Evolutionary conservation across 371 early-diverging fungal genomes (phyloP).

Genomic region (Actinomucor elegans): DNA sequence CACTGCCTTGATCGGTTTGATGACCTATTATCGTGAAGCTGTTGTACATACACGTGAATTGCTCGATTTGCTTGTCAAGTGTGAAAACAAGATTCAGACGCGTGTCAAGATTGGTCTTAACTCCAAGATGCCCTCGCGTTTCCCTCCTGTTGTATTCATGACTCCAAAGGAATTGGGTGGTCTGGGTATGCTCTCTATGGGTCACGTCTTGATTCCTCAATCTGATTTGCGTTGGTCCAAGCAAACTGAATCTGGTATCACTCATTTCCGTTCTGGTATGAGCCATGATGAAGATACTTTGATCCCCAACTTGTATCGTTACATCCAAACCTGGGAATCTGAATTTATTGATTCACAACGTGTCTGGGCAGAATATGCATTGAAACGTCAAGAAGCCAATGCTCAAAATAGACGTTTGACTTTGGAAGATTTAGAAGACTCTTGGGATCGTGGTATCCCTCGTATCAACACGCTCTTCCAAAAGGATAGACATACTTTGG

Average conservation of each 20-base stretch:
- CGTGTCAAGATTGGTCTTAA: slow-evolving; percentile 99
- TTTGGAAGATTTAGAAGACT: slow-evolving; percentile 96
- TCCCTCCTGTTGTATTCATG: slow-evolving; percentile 97
- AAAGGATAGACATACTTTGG: slow-evolving; percentile 96
- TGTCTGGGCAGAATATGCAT: slow-evolving; percentile 98
- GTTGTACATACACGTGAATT: slow-evolving; percentile 97
- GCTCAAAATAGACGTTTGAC: slow-evolving; percentile 94
- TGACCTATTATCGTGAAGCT: slow-evolving; percentile 98
- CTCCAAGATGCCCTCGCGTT: slow-evolving; percentile 98
- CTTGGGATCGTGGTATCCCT: slow-evolving; percentile 99
- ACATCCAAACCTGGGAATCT: slow-evolving; percentile 98
- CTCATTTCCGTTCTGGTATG: slow-evolving; percentile 99
- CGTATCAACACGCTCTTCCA: slow-evolving; percentile 96
- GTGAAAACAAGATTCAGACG: slow-evolving; percentile 98
- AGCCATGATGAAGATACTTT: slow-evolving; percentile 95
- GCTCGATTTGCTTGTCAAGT: slow-evolving; percentile 93
- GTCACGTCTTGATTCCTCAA: slow-evolving; percentile 96
- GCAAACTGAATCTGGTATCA: slow-evolving; percentile 96
- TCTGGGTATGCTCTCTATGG: slow-evolving; percentile 98
- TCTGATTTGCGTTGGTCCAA: slow-evolving; percentile 96
- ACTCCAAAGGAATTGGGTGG: slow-evolving; percentile 89
- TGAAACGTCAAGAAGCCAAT: slow-evolving; percentile 96
- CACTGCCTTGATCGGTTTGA: slow-evolving; percentile 91
- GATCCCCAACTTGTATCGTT: slow-evolving; percentile 97
- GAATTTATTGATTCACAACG: slow-evolving; percentile 98